Evolutionary conservation across 805 yeast species (phyloP), one percentile per base, ranked within the genome.

Genomic region (Candida verbasci): DNA sequence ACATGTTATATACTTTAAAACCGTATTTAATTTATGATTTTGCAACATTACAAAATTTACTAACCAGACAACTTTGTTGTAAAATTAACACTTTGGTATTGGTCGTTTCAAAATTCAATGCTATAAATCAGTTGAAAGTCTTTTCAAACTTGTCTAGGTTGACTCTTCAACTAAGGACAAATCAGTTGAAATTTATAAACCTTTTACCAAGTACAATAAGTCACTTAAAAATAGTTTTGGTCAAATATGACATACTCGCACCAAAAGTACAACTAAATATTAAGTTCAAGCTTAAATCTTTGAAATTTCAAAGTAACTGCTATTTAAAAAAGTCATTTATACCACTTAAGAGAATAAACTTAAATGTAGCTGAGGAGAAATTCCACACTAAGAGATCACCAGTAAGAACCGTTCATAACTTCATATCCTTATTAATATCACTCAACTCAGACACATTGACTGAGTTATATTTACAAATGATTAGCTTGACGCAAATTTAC

Each of bases 1-100:
- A 39, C 26, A 39, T 47, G 44, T 24, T 41, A 26, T 45, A 39
- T 24, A 31, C 37, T 9, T 29, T 47, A 21, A 37, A 29, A 14
- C 49, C 50, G 7, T 22, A 42, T 2, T 39, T 27, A 7, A 11
- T 17, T 4, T 15, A 3, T 15, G n/a, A 24, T 22, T 12, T 15
- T 3, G 18, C 15, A 17, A 21, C 30, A 17, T 33, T 33, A 11
- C 30, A 25, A 10, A 33, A 24, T 15, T 24, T 33, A 11, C 16
- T n/a, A 25, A 9, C 8, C 24, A 31, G 17, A 24, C 14, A 31
- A 24, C 15, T 31, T 18, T 17, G 21, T n/a, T 20, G n/a, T 17
- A 33, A 33, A 18, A 25, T 33, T 12, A 8, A 24, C 14, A 18
- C 24, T 7, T 25, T 33, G 17, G 4, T 17, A 11, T 9, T 33